phyloP scores from a whole-genome alignment of 352 stramenopile genomes.

The Phytopythium litorale region DNA sequence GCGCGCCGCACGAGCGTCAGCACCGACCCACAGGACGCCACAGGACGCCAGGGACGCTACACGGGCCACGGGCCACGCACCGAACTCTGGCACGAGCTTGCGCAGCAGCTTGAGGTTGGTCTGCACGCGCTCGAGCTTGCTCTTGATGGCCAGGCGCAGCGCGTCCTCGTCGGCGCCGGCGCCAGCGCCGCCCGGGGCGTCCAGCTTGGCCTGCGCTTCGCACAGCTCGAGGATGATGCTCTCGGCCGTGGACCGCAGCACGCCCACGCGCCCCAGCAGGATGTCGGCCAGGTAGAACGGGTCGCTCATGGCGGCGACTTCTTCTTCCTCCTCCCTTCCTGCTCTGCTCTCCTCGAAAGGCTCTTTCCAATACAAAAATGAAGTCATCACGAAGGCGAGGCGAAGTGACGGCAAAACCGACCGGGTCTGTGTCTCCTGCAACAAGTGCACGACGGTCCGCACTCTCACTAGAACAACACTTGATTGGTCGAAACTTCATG shows the following conservation, averaged over 20 bases:
- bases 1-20: constrained; percentile 1
- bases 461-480: background rate
- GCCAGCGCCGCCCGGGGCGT: constrained; percentile 15
- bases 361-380: background rate
- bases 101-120: constrained; percentile 83
- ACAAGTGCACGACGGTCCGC: background rate
- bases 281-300: constrained; percentile 87
- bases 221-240: constrained; percentile 84
- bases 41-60: background rate
- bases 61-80: constrained; percentile 21
- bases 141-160: constrained; percentile 77
- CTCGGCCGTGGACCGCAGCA: constrained; percentile 79
- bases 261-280: constrained; percentile 73
- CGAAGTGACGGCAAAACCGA: background rate
- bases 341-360: no score
- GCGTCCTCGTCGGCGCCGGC: constrained; percentile 43
- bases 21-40: background rate
- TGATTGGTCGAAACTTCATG: no score
- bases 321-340: no score
- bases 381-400: background rate
- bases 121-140: constrained; percentile 82
- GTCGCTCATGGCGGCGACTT: constrained; percentile 54
- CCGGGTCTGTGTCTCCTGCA: background rate
- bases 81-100: constrained; percentile 81
- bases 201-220: constrained; percentile 63